Conservation (phyloP, 2,329 filamentous ascomycete genomes). For the Xylariaceae sp. region DNA sequence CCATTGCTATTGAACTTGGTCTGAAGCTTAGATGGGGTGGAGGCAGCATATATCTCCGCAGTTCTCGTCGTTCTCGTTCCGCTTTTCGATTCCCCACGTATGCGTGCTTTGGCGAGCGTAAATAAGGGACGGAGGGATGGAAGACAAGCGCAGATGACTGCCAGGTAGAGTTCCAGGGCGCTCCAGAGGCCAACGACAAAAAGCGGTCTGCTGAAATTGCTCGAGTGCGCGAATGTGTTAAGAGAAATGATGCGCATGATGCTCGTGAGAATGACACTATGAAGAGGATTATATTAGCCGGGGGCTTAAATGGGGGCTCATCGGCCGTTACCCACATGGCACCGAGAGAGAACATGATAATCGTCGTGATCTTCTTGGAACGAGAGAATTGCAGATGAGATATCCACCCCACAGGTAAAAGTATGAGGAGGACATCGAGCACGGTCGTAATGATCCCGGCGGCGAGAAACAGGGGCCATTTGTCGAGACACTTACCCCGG, state of each 20-base stretch:
- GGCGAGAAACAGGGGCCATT: conserved; percentile 7
- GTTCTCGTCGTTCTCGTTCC: too few species aligned
- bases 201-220: conserved; percentile 1
- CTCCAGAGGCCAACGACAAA: conserved; percentile 4
- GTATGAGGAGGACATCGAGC: conserved; percentile 2
- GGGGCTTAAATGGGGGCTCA: neutral
- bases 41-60: too few species aligned
- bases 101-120: too few species aligned
- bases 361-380: conserved; percentile 5
- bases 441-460: conserved; percentile 5
- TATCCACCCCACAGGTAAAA: conserved; percentile 3
- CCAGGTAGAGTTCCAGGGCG: conserved; percentile 6
- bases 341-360: conserved; percentile 10
- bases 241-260: conserved; percentile 8
- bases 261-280: conserved; percentile 6
- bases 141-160: conserved; percentile 5
- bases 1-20: too few species aligned
- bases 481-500: conserved; percentile 7
- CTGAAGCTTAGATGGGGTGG: too few species aligned
- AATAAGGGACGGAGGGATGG: conserved; percentile 6
- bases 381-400: conserved; percentile 6
- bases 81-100: too few species aligned
- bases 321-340: conserved; percentile 1
- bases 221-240: conserved; percentile 8
- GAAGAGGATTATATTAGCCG: neutral